Conservation (phyloP, 345 rosid species). For the Microcos paniculata region DNA sequence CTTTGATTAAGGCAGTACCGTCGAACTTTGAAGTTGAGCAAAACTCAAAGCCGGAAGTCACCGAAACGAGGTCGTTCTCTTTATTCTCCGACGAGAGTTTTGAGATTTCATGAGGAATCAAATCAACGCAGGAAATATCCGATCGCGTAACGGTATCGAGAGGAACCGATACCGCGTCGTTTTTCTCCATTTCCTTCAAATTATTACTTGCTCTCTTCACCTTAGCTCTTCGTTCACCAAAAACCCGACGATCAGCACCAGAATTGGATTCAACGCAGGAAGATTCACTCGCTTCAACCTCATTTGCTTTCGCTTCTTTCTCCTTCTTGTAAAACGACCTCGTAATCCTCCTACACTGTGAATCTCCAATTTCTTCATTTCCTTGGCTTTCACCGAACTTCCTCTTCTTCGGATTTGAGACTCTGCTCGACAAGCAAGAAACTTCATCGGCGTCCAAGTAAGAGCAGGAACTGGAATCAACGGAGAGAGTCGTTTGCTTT, state of each 20-base stretch:
- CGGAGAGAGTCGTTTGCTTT: constrained; percentile 28
- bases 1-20: constrained; percentile 13
- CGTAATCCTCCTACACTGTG: constrained; percentile 46
- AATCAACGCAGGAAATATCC: constrained; percentile 42
- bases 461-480: constrained; percentile 39
- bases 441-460: constrained; percentile 35
- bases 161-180: constrained; percentile 28
- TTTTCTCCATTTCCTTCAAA: constrained; percentile 16
- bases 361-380: constrained; percentile 24
- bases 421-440: constrained; percentile 48
- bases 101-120: constrained; percentile 33
- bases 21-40: constrained; percentile 25
- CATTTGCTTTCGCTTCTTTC: constrained; percentile 27
- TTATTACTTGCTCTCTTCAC: constrained; percentile 14
- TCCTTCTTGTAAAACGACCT: constrained; percentile 46
- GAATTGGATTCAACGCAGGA: constrained; percentile 53
- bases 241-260: constrained; percentile 21
- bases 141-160: constrained; percentile 28
- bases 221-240: constrained; percentile 17
- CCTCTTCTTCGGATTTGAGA: constrained; percentile 39
- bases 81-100: constrained; percentile 28
- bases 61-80: constrained; percentile 48
- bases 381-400: constrained; percentile 29
- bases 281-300: constrained; percentile 52
- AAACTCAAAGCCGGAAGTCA: constrained; percentile 43